Evolutionary conservation across 192 early-diverging fungal genomes (phyloP), one percentile per base, ranked within the genome.

Genomic region (Coemansia sp.): DNA sequence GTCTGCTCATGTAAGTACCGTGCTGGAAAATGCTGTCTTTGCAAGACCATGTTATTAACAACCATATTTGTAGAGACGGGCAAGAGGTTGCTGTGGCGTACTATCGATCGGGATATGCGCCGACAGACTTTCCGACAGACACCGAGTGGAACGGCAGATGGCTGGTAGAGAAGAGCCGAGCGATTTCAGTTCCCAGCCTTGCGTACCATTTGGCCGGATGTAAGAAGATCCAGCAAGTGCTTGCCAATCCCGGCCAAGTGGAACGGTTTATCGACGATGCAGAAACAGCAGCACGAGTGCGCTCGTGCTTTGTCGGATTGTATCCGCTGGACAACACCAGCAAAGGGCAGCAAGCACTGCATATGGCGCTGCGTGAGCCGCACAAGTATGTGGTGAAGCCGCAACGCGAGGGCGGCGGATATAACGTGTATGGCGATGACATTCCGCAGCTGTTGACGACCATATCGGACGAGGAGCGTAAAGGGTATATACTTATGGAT

Each of bases 401-500:
- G 5, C 96, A 98, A 75, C 86, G 96, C 43, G 95, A 98, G 73
- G 96, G 96, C 3, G 96, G 96, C 52, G 96, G 73, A 25, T 93
- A 97, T 81, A 98, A 98, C 82, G 79, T 93, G 11, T 98, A 98
- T 66, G 90, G 92, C 14, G 69, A 84, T 15, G 92, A 97, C 65
- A 93, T 98, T 63, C 84, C 86, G 1, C 55, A 22, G 8, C 62
- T 72, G 6, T 62, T 98, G 4, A 48, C 58, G 8, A 67, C 68
- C 19, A 51, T 97, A 47, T 69, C 84, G 2, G 71, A 61, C 19
- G 72, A 86, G 41, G 92, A 93, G 65, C 81, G 90, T 11, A 88
- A 86, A 65, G 93, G 90, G 0, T 96, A 91, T 62, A 98, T 98
- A 60, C 73, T 98, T 11, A 98, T 98, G 97, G 95, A 97, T 56